Evolutionary conservation across 2,329 filamentous ascomycete genomes (phyloP).

Genomic region (Penicillium sp.): DNA sequence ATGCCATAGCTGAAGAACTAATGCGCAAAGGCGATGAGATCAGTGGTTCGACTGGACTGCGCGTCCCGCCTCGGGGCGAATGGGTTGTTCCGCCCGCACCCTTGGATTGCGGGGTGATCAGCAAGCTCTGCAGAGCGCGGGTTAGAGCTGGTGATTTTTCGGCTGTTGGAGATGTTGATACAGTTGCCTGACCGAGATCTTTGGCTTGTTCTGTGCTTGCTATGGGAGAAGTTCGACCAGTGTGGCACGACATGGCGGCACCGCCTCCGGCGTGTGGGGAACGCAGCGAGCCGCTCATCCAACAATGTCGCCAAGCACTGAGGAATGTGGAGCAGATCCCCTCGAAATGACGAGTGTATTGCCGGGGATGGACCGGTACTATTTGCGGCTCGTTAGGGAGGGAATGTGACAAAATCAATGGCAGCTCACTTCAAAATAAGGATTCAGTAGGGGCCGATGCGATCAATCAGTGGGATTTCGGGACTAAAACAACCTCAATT

Average conservation of each 20-base stretch:
- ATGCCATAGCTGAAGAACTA: slow-evolving; percentile 34
- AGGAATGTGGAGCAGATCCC: slow-evolving; percentile 28
- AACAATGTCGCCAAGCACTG: slow-evolving; percentile 13
- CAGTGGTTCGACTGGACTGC: slow-evolving; percentile 28
- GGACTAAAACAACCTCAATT: not conserved
- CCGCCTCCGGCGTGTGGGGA: slow-evolving; percentile 33
- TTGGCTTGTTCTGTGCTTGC: slow-evolving; percentile 64
- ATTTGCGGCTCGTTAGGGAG: slow-evolving; percentile 4
- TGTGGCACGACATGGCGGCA: slow-evolving; percentile 31
- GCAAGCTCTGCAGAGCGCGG: slow-evolving; percentile 70
- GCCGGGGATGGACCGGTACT: not conserved
- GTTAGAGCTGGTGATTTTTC: slow-evolving; percentile 32
- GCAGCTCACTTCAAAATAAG: not conserved
- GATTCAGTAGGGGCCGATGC: not conserved
- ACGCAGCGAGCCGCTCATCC: slow-evolving; percentile 15
- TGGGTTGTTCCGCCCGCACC: slow-evolving; percentile 40
- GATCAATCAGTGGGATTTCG: not conserved
- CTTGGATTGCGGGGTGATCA: slow-evolving; percentile 41
- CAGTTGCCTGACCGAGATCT: not conserved
- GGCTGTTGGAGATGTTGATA: not conserved
- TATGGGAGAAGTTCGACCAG: slow-evolving; percentile 52
- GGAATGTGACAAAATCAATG: slow-evolving; percentile 1
- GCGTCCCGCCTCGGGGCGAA: slow-evolving; percentile 26
- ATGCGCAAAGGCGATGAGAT: slow-evolving; percentile 37
- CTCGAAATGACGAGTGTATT: slow-evolving; percentile 16